A percentile compares a stretch with the other conserved stretches of the same genome.
Evolutionary conservation across 305 asterid species (phyloP).

Genomic region (Solanum hybrid): DNA sequence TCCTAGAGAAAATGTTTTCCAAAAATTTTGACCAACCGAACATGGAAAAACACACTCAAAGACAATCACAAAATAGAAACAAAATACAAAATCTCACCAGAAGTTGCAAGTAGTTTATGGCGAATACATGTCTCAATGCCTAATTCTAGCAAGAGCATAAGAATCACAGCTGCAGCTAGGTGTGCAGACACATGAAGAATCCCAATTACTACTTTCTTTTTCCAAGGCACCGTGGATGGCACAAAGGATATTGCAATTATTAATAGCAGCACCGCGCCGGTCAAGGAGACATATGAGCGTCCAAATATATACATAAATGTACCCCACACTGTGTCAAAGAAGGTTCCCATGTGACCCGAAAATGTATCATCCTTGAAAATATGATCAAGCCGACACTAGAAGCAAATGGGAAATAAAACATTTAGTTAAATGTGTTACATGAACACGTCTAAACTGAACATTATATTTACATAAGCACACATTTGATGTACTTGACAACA

Average conservation of each 20-base stretch:
- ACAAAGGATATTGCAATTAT: conserved; percentile 69
- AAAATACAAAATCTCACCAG: conserved; percentile 40
- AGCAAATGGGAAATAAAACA: conserved; percentile 5
- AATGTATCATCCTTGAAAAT: conserved; percentile 80
- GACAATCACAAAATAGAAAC: not conserved
- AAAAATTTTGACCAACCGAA: not conserved
- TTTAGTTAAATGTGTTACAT: not conserved
- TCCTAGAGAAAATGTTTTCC: not conserved
- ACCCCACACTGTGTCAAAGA: conserved; percentile 81
- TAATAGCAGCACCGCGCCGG: conserved; percentile 62
- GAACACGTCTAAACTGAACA: not conserved
- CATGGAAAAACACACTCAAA: not conserved
- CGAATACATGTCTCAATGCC: conserved; percentile 92
- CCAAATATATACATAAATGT: conserved; percentile 68
- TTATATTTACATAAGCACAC: not conserved
- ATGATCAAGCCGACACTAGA: conserved; percentile 92
- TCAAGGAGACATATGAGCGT: conserved; percentile 58
- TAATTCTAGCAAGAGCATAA: conserved; percentile 87
- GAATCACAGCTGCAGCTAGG: conserved; percentile 82
- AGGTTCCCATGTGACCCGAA: conserved; percentile 84
- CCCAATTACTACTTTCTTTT: conserved; percentile 62
- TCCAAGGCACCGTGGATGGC: conserved; percentile 83
- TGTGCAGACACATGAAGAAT: conserved; percentile 87
- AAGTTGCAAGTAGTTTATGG: conserved; percentile 74
- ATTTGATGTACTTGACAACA: not conserved